phyloP scores from a whole-genome alignment of 148 eudicot genomes.

The Rheum nobile region DNA sequence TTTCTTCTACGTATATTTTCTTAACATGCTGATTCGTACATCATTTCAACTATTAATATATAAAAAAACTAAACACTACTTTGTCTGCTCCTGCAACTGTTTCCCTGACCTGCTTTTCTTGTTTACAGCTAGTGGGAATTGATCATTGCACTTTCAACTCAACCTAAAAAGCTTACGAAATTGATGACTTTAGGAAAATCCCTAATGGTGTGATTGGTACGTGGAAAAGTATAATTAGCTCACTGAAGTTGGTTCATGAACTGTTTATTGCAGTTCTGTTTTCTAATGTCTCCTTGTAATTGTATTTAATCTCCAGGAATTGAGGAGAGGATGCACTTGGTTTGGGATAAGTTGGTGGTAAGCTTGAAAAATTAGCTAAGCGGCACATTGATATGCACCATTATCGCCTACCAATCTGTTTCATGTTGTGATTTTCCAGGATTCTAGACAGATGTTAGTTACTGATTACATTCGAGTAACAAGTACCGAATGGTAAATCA shows the following conservation, averaged over 20 bases:
- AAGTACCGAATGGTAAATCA: slow-evolving; percentile 81
- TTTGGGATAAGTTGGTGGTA: slow-evolving; percentile 99
- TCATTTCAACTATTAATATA: too few species aligned
- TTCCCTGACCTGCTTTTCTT: too few species aligned
- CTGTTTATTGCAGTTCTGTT: too few species aligned
- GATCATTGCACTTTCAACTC: too few species aligned
- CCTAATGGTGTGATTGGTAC: slow-evolving; percentile 98
- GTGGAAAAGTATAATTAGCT: neutral
- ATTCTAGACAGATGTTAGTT: slow-evolving; percentile 74
- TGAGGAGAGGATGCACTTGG: slow-evolving; percentile 98
- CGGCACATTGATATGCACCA: neutral
- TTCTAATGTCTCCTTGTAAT: too few species aligned
- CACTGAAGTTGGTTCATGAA: too few species aligned
- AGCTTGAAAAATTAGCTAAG: slow-evolving; percentile 12
- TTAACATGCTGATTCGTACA: too few species aligned
- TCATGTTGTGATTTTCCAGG: slow-evolving; percentile 27
- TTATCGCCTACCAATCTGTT: neutral
- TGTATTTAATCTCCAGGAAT: slow-evolving; percentile 35
- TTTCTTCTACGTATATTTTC: too few species aligned
- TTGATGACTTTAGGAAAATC: slow-evolving; percentile 82
- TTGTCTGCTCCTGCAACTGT: too few species aligned
- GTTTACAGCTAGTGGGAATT: too few species aligned
- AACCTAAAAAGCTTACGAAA: too few species aligned
- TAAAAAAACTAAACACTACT: too few species aligned
- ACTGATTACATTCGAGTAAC: slow-evolving; percentile 85